Evolutionary conservation across 495 filamentous ascomycete species (phyloP).

Genomic region (Neurospora sp.): DNA sequence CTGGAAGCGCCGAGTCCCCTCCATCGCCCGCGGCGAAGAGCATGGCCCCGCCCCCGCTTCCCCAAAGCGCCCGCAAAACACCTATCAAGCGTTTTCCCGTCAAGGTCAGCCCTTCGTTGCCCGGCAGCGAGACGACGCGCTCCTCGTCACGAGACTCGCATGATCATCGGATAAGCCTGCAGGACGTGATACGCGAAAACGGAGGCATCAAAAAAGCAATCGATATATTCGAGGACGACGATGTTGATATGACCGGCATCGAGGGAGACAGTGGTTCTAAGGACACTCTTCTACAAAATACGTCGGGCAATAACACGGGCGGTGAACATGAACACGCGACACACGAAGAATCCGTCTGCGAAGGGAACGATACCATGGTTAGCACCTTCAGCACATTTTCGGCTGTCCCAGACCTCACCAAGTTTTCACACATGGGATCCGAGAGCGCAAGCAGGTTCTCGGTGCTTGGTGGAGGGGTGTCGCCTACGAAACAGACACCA

Average conservation of each 20-base stretch:
- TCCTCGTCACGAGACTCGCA: slow-evolving; percentile 17
- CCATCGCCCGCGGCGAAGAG: slow-evolving; percentile 4
- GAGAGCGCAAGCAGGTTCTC: slow-evolving; percentile 41
- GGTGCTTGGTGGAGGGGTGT: slow-evolving; percentile 10
- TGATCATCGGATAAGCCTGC: slow-evolving; percentile 30
- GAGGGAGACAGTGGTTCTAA: slow-evolving; percentile 3
- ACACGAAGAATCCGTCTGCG: slow-evolving; percentile 25
- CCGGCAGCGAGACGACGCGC: slow-evolving; percentile 12
- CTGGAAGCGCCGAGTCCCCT: not conserved
- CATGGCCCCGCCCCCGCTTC: slow-evolving; percentile 19
- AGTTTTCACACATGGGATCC: slow-evolving; percentile 57
- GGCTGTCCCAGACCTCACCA: slow-evolving; percentile 79
- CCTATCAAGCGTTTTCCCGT: slow-evolving; percentile 48
- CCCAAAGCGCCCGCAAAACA: slow-evolving; percentile 35
- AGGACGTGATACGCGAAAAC: slow-evolving; percentile 32
- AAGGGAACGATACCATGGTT: slow-evolving; percentile 56
- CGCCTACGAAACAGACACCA: slow-evolving; percentile 51
- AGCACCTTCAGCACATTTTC: slow-evolving; percentile 77
- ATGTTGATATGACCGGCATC: slow-evolving; percentile 16
- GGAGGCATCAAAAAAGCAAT: slow-evolving; percentile 33
- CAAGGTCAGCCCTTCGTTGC: slow-evolving; percentile 27
- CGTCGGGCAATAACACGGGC: slow-evolving; percentile 3
- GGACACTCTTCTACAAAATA: not conserved
- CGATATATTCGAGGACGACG: slow-evolving; percentile 45
- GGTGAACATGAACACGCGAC: not conserved